These are phyloP conservation scores for Aspergillus ostianus DNA, from an alignment of 495 filamentous ascomycete genomes.

Conservation along the genomic window DNA sequence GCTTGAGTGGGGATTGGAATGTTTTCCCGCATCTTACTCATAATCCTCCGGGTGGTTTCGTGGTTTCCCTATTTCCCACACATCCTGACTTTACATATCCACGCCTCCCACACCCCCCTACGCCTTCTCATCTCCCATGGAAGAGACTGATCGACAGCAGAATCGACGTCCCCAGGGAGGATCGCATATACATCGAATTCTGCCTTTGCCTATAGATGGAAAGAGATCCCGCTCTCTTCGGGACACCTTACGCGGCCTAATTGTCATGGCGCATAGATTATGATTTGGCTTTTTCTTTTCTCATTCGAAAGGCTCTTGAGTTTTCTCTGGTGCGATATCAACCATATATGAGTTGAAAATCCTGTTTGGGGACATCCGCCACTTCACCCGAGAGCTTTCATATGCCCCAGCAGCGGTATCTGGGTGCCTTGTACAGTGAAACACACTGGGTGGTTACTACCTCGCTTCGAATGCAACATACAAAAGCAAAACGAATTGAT, in stretches of 20 bases:
- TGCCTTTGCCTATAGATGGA: conserved; percentile 10
- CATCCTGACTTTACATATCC: neutral
- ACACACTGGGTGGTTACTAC: neutral
- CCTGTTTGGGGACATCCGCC: conserved; percentile 7
- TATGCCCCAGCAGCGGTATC: neutral
- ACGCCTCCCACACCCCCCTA: neutral
- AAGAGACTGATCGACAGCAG: neutral
- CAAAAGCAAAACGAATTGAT: neutral
- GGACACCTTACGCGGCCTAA: conserved; percentile 12
- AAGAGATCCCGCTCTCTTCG: conserved; percentile 1
- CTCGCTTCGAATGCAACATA: neutral
- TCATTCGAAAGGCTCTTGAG: conserved; percentile 8
- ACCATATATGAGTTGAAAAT: conserved; percentile 6
- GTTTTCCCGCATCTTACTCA: conserved; percentile 1
- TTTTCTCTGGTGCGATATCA: conserved; percentile 10
- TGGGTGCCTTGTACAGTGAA: neutral
- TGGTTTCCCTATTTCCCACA: neutral
- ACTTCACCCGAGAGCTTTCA: neutral
- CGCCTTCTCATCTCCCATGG: neutral
- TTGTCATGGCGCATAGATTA: conserved; percentile 22
- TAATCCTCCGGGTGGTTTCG: neutral
- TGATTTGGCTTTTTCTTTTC: conserved; percentile 11
- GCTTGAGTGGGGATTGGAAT: conserved; percentile 19
- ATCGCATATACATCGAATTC: neutral
- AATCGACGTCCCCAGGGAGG: neutral